Conservation (phyloP, 129 eudicot genomes). For the Chrysanthemum seticuspe region DNA sequence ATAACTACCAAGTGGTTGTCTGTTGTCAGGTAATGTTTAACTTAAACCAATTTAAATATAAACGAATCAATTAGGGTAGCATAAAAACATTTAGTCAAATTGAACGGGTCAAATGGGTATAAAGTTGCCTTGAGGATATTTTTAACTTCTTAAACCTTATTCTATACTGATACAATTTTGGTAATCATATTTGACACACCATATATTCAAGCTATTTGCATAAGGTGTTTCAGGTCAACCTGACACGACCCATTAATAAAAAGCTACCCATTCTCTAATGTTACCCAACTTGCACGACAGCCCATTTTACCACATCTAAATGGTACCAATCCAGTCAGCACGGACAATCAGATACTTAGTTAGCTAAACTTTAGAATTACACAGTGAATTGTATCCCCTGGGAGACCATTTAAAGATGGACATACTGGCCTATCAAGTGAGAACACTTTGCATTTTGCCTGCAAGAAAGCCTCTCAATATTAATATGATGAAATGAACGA, state of each 20-base stretch:
- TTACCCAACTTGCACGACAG: not conserved
- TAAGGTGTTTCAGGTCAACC: not conserved
- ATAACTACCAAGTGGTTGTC: not conserved
- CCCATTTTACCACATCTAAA: constrained; percentile 5
- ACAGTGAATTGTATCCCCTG: constrained; percentile 16
- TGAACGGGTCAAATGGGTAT: not conserved
- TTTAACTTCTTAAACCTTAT: not conserved
- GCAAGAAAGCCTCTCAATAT: too few relatives aligned
- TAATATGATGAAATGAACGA: too few relatives aligned
- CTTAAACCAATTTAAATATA: not conserved
- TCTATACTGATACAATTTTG: not conserved
- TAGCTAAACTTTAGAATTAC: constrained; percentile 62
- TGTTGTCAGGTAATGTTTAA: not conserved
- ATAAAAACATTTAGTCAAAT: not conserved
- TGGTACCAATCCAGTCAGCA: not conserved
- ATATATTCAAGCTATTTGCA: not conserved
- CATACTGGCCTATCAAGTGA: too few relatives aligned
- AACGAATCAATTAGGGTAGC: not conserved
- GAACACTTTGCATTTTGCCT: too few relatives aligned
- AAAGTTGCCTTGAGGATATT: not conserved
- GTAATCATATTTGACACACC: not conserved
- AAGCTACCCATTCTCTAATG: not conserved
- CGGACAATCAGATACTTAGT: constrained; percentile 22
- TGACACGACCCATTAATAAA: not conserved
- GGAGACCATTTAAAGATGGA: too few relatives aligned